Evolutionary conservation across 1,284 basidiomycete genomes (phyloP).

Genomic region (Apiotrichum domesticum): DNA sequence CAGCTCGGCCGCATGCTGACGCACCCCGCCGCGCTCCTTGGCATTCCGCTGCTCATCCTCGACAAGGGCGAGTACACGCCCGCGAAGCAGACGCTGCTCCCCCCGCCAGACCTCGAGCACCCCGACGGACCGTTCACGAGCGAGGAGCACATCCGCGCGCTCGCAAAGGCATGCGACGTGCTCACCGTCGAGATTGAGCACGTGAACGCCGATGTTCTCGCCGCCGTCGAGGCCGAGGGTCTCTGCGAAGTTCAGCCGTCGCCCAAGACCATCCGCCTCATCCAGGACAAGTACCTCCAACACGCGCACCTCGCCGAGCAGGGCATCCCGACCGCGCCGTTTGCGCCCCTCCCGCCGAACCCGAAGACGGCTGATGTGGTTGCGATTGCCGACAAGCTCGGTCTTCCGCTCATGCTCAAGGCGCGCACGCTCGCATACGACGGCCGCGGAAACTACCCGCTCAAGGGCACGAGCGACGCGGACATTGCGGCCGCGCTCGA

Average conservation of each 20-base stretch:
- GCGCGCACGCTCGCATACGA: constrained; percentile 92
- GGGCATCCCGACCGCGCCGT: constrained; percentile 68
- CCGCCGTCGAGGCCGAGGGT: constrained; percentile 56
- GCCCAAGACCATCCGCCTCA: constrained; percentile 75
- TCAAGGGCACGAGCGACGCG: constrained; percentile 53
- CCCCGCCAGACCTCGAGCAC: constrained; percentile 56
- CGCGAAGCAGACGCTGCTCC: constrained; percentile 80
- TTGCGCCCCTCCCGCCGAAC: constrained; percentile 52
- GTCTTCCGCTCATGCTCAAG: constrained; percentile 94
- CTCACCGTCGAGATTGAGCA: constrained; percentile 98
- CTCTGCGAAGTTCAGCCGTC: constrained; percentile 72
- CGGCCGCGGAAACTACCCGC: constrained; percentile 84
- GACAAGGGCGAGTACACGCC: constrained; percentile 74
- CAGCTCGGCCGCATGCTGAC: constrained; percentile 98
- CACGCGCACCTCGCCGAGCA: constrained; percentile 66
- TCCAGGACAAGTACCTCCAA: constrained; percentile 93
- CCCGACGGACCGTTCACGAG: constrained; percentile 87
- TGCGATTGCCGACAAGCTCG: constrained; percentile 56
- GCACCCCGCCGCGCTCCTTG: constrained; percentile 80
- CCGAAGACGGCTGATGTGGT: constrained; percentile 53
- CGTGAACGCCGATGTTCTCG: constrained; percentile 74
- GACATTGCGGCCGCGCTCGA: constrained; percentile 61
- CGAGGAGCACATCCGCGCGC: constrained; percentile 68
- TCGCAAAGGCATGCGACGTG: constrained; percentile 77
- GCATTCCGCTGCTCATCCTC: constrained; percentile 80